Conservation (phyloP, 129 eudicot genomes). For the Heracleum sosnowskyi region DNA sequence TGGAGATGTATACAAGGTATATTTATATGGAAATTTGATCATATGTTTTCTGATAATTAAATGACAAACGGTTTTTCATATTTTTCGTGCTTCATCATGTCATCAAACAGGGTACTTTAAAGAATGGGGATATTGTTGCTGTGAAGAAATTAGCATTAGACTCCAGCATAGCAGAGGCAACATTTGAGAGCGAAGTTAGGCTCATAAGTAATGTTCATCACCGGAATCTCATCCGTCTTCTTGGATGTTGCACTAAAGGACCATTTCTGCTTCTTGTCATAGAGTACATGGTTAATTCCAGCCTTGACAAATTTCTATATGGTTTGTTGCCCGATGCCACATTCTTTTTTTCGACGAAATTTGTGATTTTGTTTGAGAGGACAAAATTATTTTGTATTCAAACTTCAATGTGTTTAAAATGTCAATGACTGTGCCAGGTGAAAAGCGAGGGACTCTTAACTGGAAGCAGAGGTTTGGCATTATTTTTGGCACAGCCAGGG, state of each 20-base stretch:
- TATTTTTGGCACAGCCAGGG: slow-evolving; percentile 59
- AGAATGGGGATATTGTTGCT: slow-evolving; percentile 53
- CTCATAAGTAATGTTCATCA: slow-evolving; percentile 74
- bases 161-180: slow-evolving; percentile 37
- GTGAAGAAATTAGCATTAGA: slow-evolving; percentile 46
- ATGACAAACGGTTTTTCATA: neutral
- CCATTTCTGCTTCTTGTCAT: slow-evolving; percentile 58
- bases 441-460: slow-evolving; percentile 37
- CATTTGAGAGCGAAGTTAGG: slow-evolving; percentile 59
- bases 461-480: slow-evolving; percentile 63
- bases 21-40: neutral
- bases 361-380: too few relatives aligned
- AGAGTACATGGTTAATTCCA: slow-evolving; percentile 69
- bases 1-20: slow-evolving; percentile 79
- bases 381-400: too few relatives aligned
- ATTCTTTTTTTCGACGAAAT: too few relatives aligned
- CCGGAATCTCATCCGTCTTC: slow-evolving; percentile 62
- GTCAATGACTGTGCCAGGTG: slow-evolving; percentile 28
- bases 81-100: neutral
- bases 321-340: slow-evolving; percentile 27
- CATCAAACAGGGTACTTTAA: slow-evolving; percentile 43
- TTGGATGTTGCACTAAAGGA: slow-evolving; percentile 60
- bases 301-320: slow-evolving; percentile 62
- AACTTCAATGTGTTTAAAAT: too few relatives aligned
- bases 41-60: neutral